phyloP scores from a whole-genome alignment of 2,329 filamentous ascomycete genomes.

The Teratosphaeria nubilosa region DNA sequence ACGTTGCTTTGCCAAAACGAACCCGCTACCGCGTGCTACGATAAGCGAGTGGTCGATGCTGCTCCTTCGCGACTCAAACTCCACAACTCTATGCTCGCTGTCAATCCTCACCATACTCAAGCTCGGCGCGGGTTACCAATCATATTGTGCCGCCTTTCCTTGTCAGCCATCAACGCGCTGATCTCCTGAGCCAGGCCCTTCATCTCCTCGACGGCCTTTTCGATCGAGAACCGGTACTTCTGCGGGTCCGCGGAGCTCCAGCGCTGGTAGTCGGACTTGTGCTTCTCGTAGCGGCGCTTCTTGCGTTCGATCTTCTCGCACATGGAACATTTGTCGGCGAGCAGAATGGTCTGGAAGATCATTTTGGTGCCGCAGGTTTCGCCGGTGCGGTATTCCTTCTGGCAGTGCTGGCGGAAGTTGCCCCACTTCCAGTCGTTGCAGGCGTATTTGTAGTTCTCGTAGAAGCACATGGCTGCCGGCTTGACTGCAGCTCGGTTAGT shows the following conservation, averaged over 20 bases:
- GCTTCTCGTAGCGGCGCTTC: slow-evolving; percentile 61
- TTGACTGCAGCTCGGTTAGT: background rate
- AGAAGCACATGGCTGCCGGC: slow-evolving; percentile 69
- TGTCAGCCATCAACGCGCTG: slow-evolving; percentile 41
- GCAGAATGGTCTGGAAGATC: slow-evolving; percentile 62
- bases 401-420: slow-evolving; percentile 84
- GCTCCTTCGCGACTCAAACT: background rate
- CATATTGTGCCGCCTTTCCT: slow-evolving; percentile 9
- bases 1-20: background rate
- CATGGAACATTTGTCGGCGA: slow-evolving; percentile 62
- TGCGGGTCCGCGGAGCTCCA: slow-evolving; percentile 44
- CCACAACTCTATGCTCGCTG: background rate
- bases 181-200: slow-evolving; percentile 63
- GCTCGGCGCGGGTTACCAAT: slow-evolving; percentile 14
- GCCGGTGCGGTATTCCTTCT: slow-evolving; percentile 87
- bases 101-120: background rate
- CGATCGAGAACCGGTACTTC: slow-evolving; percentile 46
- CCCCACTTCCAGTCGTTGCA: slow-evolving; percentile 95
- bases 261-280: slow-evolving; percentile 62
- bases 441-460: slow-evolving; percentile 73
- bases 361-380: slow-evolving; percentile 95
- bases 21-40: background rate
- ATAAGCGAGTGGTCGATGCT: background rate
- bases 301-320: slow-evolving; percentile 89
- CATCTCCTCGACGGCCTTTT: slow-evolving; percentile 62